A percentile compares a stretch with the other conserved stretches of the same genome.
These are phyloP conservation scores for Lactarius quietus DNA, from an alignment of 768 basidiomycete species.

Conservation along the genomic window DNA sequence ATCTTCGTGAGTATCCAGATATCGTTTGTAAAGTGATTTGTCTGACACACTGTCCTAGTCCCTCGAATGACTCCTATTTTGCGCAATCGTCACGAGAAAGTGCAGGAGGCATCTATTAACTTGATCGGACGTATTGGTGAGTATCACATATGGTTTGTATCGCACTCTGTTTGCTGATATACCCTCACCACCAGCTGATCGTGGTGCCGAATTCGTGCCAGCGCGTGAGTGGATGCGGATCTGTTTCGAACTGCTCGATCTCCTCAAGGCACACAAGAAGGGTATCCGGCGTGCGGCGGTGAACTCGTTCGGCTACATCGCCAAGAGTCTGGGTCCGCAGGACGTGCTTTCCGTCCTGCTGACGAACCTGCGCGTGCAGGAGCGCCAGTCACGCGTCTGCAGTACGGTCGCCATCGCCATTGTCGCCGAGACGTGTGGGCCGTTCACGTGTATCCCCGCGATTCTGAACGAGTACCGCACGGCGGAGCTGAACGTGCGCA, in stretches of 20 bases:
- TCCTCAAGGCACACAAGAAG: conserved; percentile 99
- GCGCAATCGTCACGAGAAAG: conserved; percentile 98
- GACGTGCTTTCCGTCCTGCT: conserved; percentile 94
- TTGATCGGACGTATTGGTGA: conserved; percentile 93
- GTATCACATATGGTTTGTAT: conserved; percentile 15
- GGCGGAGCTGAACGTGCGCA: conserved; percentile 96
- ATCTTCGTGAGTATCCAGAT: conserved; percentile 71
- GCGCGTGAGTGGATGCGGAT: conserved; percentile 99
- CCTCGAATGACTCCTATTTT: conserved; percentile 99
- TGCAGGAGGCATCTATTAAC: conserved; percentile 99
- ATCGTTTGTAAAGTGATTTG: not conserved
- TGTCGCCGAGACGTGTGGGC: conserved; percentile 90
- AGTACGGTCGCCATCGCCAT: conserved; percentile 98
- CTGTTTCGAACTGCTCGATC: conserved; percentile 95
- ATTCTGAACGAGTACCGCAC: conserved; percentile 99
- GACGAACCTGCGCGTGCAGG: conserved; percentile 96
- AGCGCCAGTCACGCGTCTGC: conserved; percentile 98
- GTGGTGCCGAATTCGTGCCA: conserved; percentile 97
- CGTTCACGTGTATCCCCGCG: conserved; percentile 98
- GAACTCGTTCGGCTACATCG: conserved; percentile 99
- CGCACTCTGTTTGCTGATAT: not conserved
- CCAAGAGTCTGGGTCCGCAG: conserved; percentile 98
- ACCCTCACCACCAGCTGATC: conserved; percentile 63
- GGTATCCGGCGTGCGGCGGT: conserved; percentile 98
- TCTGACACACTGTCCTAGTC: conserved; percentile 45